Evolutionary conservation across 2,329 filamentous ascomycete species (phyloP), one percentile per base, ranked within the genome.

Genomic region (Ophiocordyceps unilateralis): DNA sequence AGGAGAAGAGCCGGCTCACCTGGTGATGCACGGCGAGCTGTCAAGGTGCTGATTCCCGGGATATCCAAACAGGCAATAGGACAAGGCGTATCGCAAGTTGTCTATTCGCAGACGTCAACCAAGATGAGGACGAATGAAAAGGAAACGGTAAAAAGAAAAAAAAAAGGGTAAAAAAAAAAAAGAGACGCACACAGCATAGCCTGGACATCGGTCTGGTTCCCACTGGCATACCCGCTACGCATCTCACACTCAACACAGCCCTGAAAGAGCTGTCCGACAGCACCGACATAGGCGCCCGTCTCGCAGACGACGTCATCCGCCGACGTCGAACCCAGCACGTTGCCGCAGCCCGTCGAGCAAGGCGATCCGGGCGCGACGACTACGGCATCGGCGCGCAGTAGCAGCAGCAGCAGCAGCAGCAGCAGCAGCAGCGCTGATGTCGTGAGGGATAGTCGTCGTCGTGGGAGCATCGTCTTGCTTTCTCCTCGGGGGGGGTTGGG

Each of bases 71-170:
- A 79, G 50, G 50, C 76, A 81, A 50, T 68, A 67, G 2, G 69
- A 69, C 2, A 69, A 48, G 6, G 72, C 64, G 50, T 68, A 78
- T 52, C 76, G 66, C 42, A 78, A 48, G 48, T 79, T 79, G 48
- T 77, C 74, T 78, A 34, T 6, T 22, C 10, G 9, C 5, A 22
- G 17, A 32, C 12, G 30, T 32, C 30, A 32, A n/a, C 12, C 30
- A n/a, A 32, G 4, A n/a, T 15, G 6, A 10, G 4, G 17, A 10
- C 4, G 17, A 10, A 36, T 4, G 17, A 20, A 17, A 10, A 36
- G 5, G 3, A 36, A 36, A n/a, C 9, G n/a, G 17, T 19, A 15
- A 36, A n/a, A 34, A 9, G 30, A n/a, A 34, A 34, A 34, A 17
- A n/a, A 34, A 14, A 17, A 14, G 8, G n/a, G 22, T 21, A 41